Evolutionary conservation across 169 alveolate genomes (phyloP), one percentile per base, ranked within the genome.

Genomic region (Plasmodium vivax): DNA sequence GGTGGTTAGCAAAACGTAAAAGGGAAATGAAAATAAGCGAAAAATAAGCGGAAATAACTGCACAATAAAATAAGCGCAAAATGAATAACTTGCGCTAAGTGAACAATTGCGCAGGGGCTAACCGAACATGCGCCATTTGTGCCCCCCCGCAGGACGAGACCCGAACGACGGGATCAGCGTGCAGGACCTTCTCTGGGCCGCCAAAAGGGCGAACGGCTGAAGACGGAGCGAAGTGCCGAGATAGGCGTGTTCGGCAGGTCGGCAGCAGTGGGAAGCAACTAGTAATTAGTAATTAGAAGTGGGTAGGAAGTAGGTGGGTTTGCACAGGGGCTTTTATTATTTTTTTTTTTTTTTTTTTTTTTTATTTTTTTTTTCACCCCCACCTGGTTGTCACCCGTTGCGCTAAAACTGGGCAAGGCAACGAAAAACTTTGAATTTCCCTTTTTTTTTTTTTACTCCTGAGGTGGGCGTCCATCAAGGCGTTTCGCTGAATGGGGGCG

Each of bases 171-270:
- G 75, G 47, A n/a, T 84, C 27, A 36, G 23, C 23, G 92, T 84
- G 6, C 74, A 71, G 72, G 92, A 84, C 38, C 71, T 84, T 62
- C 32, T 73, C 45, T 16, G n/a, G 30, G 82, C 82, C 51, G 23
- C 41, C 23, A 73, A 19, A 73, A 73, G 12, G 68, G 45, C 43
- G 27, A 68, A 41, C 12, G 43, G 14, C 23, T 68, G 45, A 84
- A 80, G 56, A 80, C 23, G 79, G 16, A 6, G 19, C 34, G n/a
- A 32, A n/a, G 71, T 81, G 30, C 27, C 73, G 16, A 14, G 27
- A 41, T 7, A 73, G 2, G n/a, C 6, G 3, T 12, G 74, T 58
- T 58, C 34, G 36, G 32, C 74, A 58, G 16, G 8, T 45, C 54
- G 54, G 4, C 27, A 23, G 27, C 27, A 23, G 0, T 23, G 27